phyloP scores from a whole-genome alignment of 805 yeast genomes.

The Wickerhamiella kurtzmanii region DNA sequence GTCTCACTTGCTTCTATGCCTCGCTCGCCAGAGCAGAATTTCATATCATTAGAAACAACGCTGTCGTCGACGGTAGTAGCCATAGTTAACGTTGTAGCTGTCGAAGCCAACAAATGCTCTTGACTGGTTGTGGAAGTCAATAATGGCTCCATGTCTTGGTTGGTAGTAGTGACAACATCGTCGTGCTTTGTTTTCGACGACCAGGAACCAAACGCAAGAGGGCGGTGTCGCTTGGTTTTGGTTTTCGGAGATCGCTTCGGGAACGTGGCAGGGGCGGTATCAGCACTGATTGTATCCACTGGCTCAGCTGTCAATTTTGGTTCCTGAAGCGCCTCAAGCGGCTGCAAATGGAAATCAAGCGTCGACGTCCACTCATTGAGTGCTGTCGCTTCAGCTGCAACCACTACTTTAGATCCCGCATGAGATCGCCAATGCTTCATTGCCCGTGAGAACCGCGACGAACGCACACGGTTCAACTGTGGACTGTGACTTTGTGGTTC shows the following conservation, averaged over 20 bases:
- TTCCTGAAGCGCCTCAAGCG: not conserved
- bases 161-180: too few species aligned
- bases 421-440: not conserved
- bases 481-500: not conserved
- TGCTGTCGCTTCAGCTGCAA: not conserved
- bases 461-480: not conserved
- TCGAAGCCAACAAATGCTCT: not conserved
- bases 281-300: too few species aligned
- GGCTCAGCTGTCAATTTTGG: too few species aligned
- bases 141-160: too few species aligned
- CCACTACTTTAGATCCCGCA: not conserved
- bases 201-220: not conserved
- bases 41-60: too few species aligned
- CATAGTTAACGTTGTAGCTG: not conserved
- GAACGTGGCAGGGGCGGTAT: too few species aligned
- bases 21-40: too few species aligned
- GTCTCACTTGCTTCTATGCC: too few species aligned
- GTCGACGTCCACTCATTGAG: not conserved
- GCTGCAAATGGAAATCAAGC: not conserved
- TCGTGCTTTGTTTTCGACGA: not conserved
- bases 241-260: too few species aligned
- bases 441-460: not conserved
- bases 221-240: not conserved
- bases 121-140: too few species aligned
- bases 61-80: not conserved